Percentiles rank a stretch among this genome's conserved stretches.
Conservation (phyloP, 495 filamentous ascomycete genomes). For the Penicillium paxilli region DNA sequence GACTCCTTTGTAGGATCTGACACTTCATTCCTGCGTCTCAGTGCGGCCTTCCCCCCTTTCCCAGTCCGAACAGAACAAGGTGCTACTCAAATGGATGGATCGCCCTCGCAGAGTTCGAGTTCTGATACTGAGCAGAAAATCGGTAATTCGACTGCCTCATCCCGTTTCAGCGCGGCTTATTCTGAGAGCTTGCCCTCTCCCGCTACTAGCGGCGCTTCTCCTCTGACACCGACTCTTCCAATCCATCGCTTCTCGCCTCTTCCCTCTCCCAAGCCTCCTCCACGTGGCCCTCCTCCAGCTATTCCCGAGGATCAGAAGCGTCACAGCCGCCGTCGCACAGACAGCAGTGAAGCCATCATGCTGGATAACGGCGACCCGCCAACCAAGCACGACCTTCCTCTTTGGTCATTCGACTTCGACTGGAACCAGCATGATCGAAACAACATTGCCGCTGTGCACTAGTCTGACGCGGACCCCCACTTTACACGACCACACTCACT, state of each 20-base stretch:
- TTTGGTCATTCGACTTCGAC: constrained; percentile 44
- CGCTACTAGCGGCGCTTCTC: constrained; percentile 40
- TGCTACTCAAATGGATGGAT: constrained; percentile 27
- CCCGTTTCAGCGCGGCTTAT: constrained; percentile 35
- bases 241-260: constrained; percentile 47
- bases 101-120: constrained; percentile 28
- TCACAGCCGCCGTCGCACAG: constrained; percentile 44
- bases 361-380: constrained; percentile 25
- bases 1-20: constrained; percentile 42
- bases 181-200: constrained; percentile 43
- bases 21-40: constrained; percentile 47
- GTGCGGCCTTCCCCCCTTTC: constrained; percentile 32
- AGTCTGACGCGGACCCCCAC: neutral
- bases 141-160: constrained; percentile 31
- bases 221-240: constrained; percentile 45
- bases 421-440: constrained; percentile 33
- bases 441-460: constrained; percentile 40
- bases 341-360: constrained; percentile 47
- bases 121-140: constrained; percentile 42
- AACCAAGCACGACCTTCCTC: constrained; percentile 31
- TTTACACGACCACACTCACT: constrained; percentile 8
- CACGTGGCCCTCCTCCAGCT: constrained; percentile 37
- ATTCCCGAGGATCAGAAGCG: constrained; percentile 37
- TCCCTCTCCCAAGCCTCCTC: constrained; percentile 40
- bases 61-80: constrained; percentile 26